Evolutionary conservation across 352 stramenopile genomes (phyloP), one percentile per base, ranked within the genome.

Genomic region (Pythium pectinolyticum): DNA sequence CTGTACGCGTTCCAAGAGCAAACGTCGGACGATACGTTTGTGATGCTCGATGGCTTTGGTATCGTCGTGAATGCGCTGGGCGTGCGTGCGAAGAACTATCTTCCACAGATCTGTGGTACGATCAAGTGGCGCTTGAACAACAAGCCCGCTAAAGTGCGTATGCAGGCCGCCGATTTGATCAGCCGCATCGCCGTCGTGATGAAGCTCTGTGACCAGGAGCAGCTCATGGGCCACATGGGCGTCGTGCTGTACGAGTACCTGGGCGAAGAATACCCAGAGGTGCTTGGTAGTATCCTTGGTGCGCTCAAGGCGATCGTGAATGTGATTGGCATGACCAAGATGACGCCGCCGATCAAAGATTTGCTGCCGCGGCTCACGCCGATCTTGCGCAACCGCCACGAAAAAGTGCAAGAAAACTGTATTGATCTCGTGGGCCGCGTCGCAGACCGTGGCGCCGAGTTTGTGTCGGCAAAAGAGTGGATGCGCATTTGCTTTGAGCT

Each of bases 401-500:
- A 99, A 69, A 99, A 99, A 70, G 98, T 99, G 9, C 97, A 99
- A 71, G 97, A 99, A 70, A 99, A 99, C 72, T 98, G 92, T 57
- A 98, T 99, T 57, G 96, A 99, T 77, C 79, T 99, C 24, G 96
- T 99, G 50, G 97, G 98, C 24, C 94, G 97, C 11, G 99, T 99
- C 69, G 98, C 97, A 10, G 97, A 99, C 75, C 85, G 98, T 34
- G 97, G 97, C 43, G 94, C 97, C 1, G 96, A 99, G 68, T 92
- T 98, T 62, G 97, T 99, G n/a, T 96, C 90, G n/a, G 82, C 89
- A 51, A 96, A 97, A 31, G 97, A 99, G 85, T 99, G 97, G 97
- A 99, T 99, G 97, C 90, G 98, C 14, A 99, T 99, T 57, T 99
- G 97, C 78, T 99, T 99, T 66, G 97, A 99, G 74, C 80, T 99